Conservation (phyloP, 805 yeast genomes). For the Ogataea dorogensis region DNA sequence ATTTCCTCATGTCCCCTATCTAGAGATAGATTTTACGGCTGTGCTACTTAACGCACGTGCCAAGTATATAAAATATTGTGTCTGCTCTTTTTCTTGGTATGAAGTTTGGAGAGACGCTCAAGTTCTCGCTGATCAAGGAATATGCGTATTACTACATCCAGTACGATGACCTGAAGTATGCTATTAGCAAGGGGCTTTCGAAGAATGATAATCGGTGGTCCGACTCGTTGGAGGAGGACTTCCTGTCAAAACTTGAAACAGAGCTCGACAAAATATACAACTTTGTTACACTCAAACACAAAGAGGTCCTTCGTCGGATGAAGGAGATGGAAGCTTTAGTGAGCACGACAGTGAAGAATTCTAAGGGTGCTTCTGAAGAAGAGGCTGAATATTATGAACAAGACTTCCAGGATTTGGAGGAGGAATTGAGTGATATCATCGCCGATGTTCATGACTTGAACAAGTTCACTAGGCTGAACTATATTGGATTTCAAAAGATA, state of each 20-base stretch:
- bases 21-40: slow-evolving; percentile 3
- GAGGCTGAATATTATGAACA: slow-evolving; percentile 46
- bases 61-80: slow-evolving; percentile 4
- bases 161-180: slow-evolving; percentile 86
- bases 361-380: slow-evolving; percentile 38
- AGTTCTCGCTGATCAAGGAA: slow-evolving; percentile 84
- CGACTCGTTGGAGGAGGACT: slow-evolving; percentile 75
- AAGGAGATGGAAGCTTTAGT: slow-evolving; percentile 78
- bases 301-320: slow-evolving; percentile 82
- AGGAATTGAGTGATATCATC: slow-evolving; percentile 79
- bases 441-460: slow-evolving; percentile 98
- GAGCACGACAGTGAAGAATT: slow-evolving; percentile 49
- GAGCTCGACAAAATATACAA: slow-evolving; percentile 92
- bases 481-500: slow-evolving; percentile 96
- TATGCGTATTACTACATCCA: slow-evolving; percentile 88
- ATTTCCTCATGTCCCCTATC: background rate
- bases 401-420: slow-evolving; percentile 72
- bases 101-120: slow-evolving; percentile 95
- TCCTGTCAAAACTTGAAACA: slow-evolving; percentile 68
- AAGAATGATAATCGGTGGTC: slow-evolving; percentile 64
- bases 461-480: slow-evolving; percentile 87
- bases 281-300: slow-evolving; percentile 83
- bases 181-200: slow-evolving; percentile 66
- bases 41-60: slow-evolving; percentile 11
- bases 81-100: slow-evolving; percentile 37